Conservation (phyloP, 2,329 filamentous ascomycete species). For the Fonsecaea monophora region DNA sequence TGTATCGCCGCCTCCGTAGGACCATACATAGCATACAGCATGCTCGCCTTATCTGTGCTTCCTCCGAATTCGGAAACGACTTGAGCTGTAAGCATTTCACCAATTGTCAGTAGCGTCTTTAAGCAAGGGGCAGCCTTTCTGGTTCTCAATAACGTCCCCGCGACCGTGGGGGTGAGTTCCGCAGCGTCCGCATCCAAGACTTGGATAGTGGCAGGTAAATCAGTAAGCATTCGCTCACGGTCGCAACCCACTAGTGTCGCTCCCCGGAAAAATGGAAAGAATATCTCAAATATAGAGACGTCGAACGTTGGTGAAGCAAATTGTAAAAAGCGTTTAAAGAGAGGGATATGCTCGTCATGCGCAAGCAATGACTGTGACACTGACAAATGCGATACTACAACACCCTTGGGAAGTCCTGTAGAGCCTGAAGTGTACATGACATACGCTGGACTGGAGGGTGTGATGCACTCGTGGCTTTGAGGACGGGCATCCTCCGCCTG, state of each 20-base stretch:
- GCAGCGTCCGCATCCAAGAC: constrained; percentile 76
- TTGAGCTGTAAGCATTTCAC: constrained; percentile 84
- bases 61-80: constrained; percentile 82
- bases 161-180: constrained; percentile 88
- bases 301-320: constrained; percentile 94
- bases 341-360: constrained; percentile 78
- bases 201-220: constrained; percentile 73
- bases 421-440: constrained; percentile 94
- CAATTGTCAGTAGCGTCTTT: constrained; percentile 80
- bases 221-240: constrained; percentile 72
- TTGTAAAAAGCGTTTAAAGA: constrained; percentile 81
- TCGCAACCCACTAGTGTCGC: constrained; percentile 75
- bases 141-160: constrained; percentile 74
- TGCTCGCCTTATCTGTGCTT: constrained; percentile 58
- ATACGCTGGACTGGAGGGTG: constrained; percentile 68
- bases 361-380: constrained; percentile 82
- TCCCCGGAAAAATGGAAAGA: constrained; percentile 80
- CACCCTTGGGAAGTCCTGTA: constrained; percentile 87
- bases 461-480: constrained; percentile 39
- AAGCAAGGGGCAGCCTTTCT: constrained; percentile 71
- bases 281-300: constrained; percentile 93
- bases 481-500: not conserved
- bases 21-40: constrained; percentile 92
- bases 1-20: constrained; percentile 93
- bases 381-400: constrained; percentile 78